Base-by-base conservation (phyloP, 139 green algal genomes). In the Chlorella sp. region DNA sequence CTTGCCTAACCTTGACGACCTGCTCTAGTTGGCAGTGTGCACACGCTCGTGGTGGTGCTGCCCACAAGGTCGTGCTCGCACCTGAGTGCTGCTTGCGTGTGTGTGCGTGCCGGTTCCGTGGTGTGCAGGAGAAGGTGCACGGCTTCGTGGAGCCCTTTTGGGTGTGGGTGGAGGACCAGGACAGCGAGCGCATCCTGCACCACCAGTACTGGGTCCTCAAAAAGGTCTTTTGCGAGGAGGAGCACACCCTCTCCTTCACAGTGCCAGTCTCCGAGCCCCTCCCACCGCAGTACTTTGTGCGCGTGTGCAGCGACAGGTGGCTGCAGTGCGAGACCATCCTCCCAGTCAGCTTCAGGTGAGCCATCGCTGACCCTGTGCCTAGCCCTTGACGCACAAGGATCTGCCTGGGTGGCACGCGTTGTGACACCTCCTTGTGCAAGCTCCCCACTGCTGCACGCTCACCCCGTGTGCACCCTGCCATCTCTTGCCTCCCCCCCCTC, bases 231-330 rank as follows among this genome's bases (percentile, higher is more conserved):
- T 17, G n/a, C n/a, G 86, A 94, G 49, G 90, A 96, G 34, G 95
- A 99, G 77, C 88, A 95, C 80, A 77, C 77, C 3, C 69, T 99
- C 1, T 85, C 89, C 59, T 98, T 99, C 85, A 98, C 92, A 0
- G 85, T 99, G 65, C 91, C 95, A 29, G 89, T 99, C 35, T 50
- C 71, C 10, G 95, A 99, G 81, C 95, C 95, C 3, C 82, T 99
- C 71, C 95, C 95, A 6, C 95, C 95, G 31, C 95, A 99, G 88
- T 98, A 97, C 85, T 99, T 98, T 69, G 78, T 99, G 29, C 49
- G 75, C 33, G 75, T 91, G 30, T 74, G 89, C 42, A 83, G 69
- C 23, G 86, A 91, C 77, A 67, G 73, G 42, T 98, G 94, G 94
- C 86, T 98, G 49, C 70, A 81, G 30, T 94, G 88, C 67, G 94